A percentile compares a stretch with the other conserved stretches of the same genome.
Evolutionary conservation across 1,284 basidiomycete genomes (phyloP).

Genomic region (Schizophyllum commune): DNA sequence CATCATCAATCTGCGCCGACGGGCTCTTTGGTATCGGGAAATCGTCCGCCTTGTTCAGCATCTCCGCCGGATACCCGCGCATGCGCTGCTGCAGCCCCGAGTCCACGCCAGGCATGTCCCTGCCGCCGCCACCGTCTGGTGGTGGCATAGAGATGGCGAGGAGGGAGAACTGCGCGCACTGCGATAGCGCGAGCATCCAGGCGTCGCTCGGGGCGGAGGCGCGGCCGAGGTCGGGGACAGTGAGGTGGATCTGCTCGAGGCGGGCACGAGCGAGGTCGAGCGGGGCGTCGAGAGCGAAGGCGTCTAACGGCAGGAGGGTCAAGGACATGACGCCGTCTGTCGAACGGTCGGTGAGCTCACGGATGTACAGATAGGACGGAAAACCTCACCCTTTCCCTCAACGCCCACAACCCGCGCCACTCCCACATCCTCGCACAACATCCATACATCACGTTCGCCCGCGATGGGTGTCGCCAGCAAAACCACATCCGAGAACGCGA

Average conservation of each 20-base stretch:
- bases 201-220: slow-evolving; percentile 12
- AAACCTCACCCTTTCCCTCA: slow-evolving; percentile 20
- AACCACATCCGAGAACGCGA: slow-evolving; percentile 68
- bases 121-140: slow-evolving; percentile 21
- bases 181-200: slow-evolving; percentile 45
- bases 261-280: slow-evolving; percentile 32
- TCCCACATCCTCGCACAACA: slow-evolving; percentile 44
- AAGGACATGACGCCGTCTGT: slow-evolving; percentile 25
- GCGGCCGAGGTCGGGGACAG: slow-evolving; percentile 11
- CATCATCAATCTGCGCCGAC: slow-evolving; percentile 42
- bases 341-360: neutral
- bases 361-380: neutral
- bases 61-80: neutral
- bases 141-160: slow-evolving; percentile 43
- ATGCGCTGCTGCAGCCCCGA: slow-evolving; percentile 11
- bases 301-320: slow-evolving; percentile 46
- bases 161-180: slow-evolving; percentile 43
- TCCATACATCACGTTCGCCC: slow-evolving; percentile 26
- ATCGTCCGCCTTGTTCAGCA: neutral
- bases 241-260: slow-evolving; percentile 26
- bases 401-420: slow-evolving; percentile 48
- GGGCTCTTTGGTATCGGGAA: slow-evolving; percentile 63
- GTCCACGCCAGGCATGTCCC: slow-evolving; percentile 18
- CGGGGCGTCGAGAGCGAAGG: slow-evolving; percentile 32
- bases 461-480: slow-evolving; percentile 36